A percentile compares a stretch with the other conserved stretches of the same genome.
Conservation (phyloP, 169 alveolate species). For the Babesia caballi region DNA sequence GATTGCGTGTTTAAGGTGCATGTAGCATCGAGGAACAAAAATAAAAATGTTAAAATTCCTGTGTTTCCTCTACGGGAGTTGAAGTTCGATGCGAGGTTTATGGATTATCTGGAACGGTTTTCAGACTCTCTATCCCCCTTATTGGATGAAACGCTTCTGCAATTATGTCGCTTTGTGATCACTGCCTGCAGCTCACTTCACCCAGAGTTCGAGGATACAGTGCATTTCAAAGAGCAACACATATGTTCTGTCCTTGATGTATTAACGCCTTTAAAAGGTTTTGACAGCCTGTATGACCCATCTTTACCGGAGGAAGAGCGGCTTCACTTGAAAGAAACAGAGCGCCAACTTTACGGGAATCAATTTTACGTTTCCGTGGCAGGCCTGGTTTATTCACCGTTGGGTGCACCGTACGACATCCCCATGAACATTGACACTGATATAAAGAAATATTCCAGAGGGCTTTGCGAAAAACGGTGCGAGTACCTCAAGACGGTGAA, state of each 20-base stretch:
- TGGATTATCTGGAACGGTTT: not conserved
- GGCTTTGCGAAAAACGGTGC: conserved; percentile 26
- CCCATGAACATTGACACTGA: not conserved
- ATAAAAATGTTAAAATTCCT: not conserved
- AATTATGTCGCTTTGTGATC: conserved; percentile 53
- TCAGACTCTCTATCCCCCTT: not conserved
- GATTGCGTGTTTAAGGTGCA: conserved; percentile 37
- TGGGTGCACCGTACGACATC: conserved; percentile 31
- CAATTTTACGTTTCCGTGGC: not conserved
- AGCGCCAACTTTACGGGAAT: not conserved
- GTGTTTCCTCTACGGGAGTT: not conserved
- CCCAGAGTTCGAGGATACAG: conserved; percentile 42
- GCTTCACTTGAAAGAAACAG: not conserved
- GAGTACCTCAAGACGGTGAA: not conserved
- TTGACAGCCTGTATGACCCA: not conserved
- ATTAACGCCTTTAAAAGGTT: conserved; percentile 35
- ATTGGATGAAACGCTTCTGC: conserved; percentile 20
- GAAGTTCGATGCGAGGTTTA: not conserved
- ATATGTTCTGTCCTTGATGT: conserved; percentile 46
- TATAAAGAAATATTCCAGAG: not conserved
- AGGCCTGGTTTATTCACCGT: conserved; percentile 8
- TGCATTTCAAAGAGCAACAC: not conserved
- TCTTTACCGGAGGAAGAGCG: not conserved
- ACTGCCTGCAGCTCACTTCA: conserved; percentile 46
- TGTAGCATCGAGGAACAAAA: not conserved